Evolutionary conservation across 169 alveolate genomes (phyloP).

Genomic region (Babesia ovis): DNA sequence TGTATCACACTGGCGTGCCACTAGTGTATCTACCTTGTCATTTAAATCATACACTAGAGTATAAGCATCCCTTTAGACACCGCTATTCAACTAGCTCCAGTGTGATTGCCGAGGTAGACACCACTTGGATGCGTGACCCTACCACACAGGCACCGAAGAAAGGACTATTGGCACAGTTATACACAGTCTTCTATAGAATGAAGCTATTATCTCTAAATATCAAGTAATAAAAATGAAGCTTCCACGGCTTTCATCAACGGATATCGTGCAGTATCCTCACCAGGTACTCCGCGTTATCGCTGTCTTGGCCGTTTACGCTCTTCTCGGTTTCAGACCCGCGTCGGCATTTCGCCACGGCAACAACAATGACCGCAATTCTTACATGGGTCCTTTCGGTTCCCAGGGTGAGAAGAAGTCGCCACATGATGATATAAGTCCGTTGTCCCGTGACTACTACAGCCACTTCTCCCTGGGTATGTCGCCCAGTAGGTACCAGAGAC

Average conservation of each 20-base stretch:
- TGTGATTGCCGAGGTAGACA: background rate
- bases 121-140: background rate
- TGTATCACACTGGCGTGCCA: too few species aligned
- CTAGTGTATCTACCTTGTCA: too few species aligned
- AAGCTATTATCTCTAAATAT: background rate
- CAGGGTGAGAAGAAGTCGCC: constrained; percentile 42
- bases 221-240: background rate
- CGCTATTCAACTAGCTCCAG: too few species aligned
- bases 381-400: constrained; percentile 17
- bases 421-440: background rate
- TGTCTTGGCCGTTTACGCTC: constrained; percentile 7
- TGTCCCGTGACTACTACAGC: background rate
- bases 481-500: background rate
- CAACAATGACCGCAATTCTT: constrained; percentile 29
- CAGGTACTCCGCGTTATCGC: background rate
- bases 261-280: background rate
- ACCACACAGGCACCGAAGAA: background rate
- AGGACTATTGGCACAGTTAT: background rate
- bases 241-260: background rate
- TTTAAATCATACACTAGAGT: too few species aligned
- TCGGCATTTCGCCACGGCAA: constrained; percentile 20
- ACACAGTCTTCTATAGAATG: background rate
- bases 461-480: constrained; percentile 28
- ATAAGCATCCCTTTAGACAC: too few species aligned
- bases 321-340: background rate